A percentile compares a stretch with the other conserved stretches of the same genome.
Evolutionary conservation across 306 rosid genomes (phyloP).

Genomic region (Quercus mongolica): DNA sequence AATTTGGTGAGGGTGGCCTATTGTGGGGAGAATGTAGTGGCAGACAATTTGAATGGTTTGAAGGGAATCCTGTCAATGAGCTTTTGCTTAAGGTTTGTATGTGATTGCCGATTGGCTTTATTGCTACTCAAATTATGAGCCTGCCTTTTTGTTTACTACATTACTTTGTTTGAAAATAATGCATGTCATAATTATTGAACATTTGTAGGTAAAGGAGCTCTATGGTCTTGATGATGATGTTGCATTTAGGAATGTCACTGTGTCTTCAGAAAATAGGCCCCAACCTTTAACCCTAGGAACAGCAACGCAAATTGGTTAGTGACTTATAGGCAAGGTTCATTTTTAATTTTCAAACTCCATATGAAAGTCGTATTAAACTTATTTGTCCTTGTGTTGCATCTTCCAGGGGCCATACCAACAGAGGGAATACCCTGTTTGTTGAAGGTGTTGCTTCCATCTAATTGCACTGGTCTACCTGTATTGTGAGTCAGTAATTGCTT

Average conservation of each 20-base stretch:
- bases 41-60: constrained; percentile 92
- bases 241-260: constrained; percentile 69
- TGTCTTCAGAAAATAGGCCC: constrained; percentile 69
- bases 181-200: not conserved
- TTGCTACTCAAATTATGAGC: not conserved
- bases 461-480: constrained; percentile 75
- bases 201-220: constrained; percentile 80
- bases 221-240: constrained; percentile 75
- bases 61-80: constrained; percentile 61
- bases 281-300: constrained; percentile 76
- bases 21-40: constrained; percentile 93
- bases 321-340: constrained; percentile 8
- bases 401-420: constrained; percentile 81
- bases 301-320: constrained; percentile 92
- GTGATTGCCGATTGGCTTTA: not conserved
- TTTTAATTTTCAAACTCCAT: not conserved
- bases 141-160: constrained; percentile 15
- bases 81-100: constrained; percentile 68
- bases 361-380: not conserved
- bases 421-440: constrained; percentile 96
- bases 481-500: constrained; percentile 48
- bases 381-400: constrained; percentile 6
- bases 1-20: constrained; percentile 94
- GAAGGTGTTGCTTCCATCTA: constrained; percentile 81
- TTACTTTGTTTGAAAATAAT: constrained; percentile 1